A percentile compares a stretch with the other conserved stretches of the same genome.
Conservation (phyloP, 129 eudicot species). For the Rutidosis leptorrhynchoides region DNA sequence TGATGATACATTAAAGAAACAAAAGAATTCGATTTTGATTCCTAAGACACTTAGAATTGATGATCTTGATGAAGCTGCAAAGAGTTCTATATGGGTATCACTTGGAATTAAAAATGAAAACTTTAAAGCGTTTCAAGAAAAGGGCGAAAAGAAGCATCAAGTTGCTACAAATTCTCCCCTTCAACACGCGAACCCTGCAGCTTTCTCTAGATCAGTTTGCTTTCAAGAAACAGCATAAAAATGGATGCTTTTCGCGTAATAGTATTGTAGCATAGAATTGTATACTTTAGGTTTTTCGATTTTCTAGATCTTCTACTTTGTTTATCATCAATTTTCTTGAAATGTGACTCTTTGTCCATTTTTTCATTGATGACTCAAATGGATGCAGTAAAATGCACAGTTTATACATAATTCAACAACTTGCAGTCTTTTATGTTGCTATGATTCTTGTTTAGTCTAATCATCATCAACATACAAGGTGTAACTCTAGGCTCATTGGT, state of each 20-base stretch:
- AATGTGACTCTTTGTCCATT: constrained; percentile 11
- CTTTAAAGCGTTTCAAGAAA: constrained; percentile 64
- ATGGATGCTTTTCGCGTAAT: constrained; percentile 20
- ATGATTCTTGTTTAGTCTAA: background rate
- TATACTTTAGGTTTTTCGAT: constrained; percentile 16
- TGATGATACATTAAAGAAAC: constrained; percentile 30
- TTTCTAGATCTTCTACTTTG: constrained; percentile 8
- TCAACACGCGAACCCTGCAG: constrained; percentile 80
- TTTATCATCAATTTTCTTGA: constrained; percentile 12
- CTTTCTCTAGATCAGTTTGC: constrained; percentile 63
- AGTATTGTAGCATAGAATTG: constrained; percentile 29
- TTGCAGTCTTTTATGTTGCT: background rate
- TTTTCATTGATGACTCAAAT: constrained; percentile 14
- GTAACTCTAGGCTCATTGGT: constrained; percentile 14
- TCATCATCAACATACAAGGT: background rate
- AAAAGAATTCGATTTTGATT: constrained; percentile 44
- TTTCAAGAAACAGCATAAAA: constrained; percentile 34
- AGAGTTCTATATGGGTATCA: constrained; percentile 83
- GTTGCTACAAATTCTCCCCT: constrained; percentile 26
- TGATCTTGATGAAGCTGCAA: constrained; percentile 96
- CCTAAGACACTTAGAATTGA: constrained; percentile 90
- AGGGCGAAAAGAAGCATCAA: constrained; percentile 35
- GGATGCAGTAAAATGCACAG: background rate
- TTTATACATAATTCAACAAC: constrained; percentile 10
- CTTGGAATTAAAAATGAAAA: constrained; percentile 73